Evolutionary conservation across 805 yeast species (phyloP).

Genomic region (Sugiyamaella americana): DNA sequence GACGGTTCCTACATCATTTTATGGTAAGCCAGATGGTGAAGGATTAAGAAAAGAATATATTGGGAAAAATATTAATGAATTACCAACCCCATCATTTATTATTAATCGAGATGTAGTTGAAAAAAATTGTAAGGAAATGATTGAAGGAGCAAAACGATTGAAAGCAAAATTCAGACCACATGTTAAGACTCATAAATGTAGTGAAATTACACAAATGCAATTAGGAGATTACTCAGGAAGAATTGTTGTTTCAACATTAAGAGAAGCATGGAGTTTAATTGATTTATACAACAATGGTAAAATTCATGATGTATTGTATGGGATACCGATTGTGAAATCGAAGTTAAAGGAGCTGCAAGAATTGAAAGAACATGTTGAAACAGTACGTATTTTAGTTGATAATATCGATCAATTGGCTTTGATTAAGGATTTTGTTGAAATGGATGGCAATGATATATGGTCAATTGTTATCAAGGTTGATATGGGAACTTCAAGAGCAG

Average conservation of each 20-base stretch:
- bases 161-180: slow-evolving; percentile 56
- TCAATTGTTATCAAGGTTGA: slow-evolving; percentile 62
- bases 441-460: slow-evolving; percentile 41
- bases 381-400: slow-evolving; percentile 53
- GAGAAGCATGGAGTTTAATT: slow-evolving; percentile 53
- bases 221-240: slow-evolving; percentile 40
- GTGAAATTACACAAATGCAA: slow-evolving; percentile 52
- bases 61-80: neutral
- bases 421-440: slow-evolving; percentile 36
- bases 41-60: neutral
- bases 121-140: slow-evolving; percentile 46
- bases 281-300: slow-evolving; percentile 37
- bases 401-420: slow-evolving; percentile 48
- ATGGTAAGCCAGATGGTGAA: neutral
- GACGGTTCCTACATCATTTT: no score
- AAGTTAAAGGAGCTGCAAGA: slow-evolving; percentile 43
- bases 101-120: slow-evolving; percentile 40
- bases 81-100: slow-evolving; percentile 29
- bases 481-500: slow-evolving; percentile 70
- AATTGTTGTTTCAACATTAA: slow-evolving; percentile 60
- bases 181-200: slow-evolving; percentile 68
- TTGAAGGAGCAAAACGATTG: slow-evolving; percentile 38
- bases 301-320: slow-evolving; percentile 46
- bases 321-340: slow-evolving; percentile 52
- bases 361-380: slow-evolving; percentile 37